Evolutionary conservation across 805 yeast species (phyloP).

Genomic region (Isabelozyma rhagii): DNA sequence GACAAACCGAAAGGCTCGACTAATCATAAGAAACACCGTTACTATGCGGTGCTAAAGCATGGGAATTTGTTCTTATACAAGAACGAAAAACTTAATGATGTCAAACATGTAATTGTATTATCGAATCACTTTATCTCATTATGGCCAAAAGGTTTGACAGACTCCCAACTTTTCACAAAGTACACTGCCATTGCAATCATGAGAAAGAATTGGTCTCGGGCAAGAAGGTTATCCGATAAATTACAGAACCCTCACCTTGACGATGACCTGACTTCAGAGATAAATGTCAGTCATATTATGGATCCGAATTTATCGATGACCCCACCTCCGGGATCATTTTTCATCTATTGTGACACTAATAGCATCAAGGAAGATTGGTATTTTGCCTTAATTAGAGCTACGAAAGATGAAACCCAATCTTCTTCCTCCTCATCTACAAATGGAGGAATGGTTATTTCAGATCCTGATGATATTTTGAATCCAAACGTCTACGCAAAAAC

Average conservation of each 20-base stretch:
- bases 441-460: constrained; percentile 4
- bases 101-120: constrained; percentile 75
- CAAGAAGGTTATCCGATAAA: constrained; percentile 15
- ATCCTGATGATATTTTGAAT: constrained; percentile 13
- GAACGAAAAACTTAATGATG: constrained; percentile 61
- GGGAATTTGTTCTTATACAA: constrained; percentile 85
- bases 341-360: constrained; percentile 72
- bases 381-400: constrained; percentile 75
- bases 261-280: constrained; percentile 5
- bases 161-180: constrained; percentile 78
- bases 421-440: background rate
- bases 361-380: constrained; percentile 92
- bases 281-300: constrained; percentile 24
- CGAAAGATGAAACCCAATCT: constrained; percentile 40
- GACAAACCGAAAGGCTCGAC: constrained; percentile 1
- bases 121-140: constrained; percentile 66
- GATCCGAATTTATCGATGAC: constrained; percentile 14
- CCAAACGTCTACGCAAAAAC: constrained; percentile 71
- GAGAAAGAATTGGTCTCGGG: constrained; percentile 38
- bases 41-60: constrained; percentile 72
- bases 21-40: constrained; percentile 50
- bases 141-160: constrained; percentile 80
- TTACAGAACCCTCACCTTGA: constrained; percentile 7
- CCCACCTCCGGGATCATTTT: constrained; percentile 45
- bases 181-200: constrained; percentile 75